Percentiles rank a stretch among this genome's conserved stretches.
Conservation (phyloP, 225 moss, liverwort and hornwort species). For the Straminergon stramineum region DNA sequence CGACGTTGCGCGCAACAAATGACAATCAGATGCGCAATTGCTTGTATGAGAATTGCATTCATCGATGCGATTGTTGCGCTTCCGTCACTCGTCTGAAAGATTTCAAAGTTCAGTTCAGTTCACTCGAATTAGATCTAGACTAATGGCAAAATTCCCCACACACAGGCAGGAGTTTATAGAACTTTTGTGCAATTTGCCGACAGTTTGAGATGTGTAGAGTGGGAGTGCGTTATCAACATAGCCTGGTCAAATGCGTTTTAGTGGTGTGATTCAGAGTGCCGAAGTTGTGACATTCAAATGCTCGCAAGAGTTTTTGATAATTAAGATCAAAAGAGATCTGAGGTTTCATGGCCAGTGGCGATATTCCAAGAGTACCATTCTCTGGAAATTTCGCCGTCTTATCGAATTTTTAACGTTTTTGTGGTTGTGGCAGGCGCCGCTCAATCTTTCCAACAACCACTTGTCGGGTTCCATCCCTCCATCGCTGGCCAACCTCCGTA, state of each 20-base stretch:
- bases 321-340: neutral
- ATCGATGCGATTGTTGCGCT: neutral
- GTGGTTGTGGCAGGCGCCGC: conserved; percentile 14
- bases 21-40: neutral
- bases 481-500: conserved; percentile 19
- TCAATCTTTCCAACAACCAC: conserved; percentile 31
- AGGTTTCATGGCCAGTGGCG: neutral
- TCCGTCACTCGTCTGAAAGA: neutral
- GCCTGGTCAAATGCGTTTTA: neutral
- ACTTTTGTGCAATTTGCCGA: neutral
- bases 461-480: conserved; percentile 24
- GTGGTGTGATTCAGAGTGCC: neutral
- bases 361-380: neutral
- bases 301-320: neutral
- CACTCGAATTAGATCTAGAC: neutral
- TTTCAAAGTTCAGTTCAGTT: neutral
- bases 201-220: neutral
- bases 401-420: neutral
- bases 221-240: neutral
- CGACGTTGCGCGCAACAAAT: neutral
- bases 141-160: neutral
- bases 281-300: neutral
- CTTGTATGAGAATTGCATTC: neutral
- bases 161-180: neutral
- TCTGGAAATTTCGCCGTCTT: neutral